These are phyloP conservation scores for Ettlia oleoabundans DNA, from an alignment of 139 green algal species.

Conservation along the genomic window DNA sequence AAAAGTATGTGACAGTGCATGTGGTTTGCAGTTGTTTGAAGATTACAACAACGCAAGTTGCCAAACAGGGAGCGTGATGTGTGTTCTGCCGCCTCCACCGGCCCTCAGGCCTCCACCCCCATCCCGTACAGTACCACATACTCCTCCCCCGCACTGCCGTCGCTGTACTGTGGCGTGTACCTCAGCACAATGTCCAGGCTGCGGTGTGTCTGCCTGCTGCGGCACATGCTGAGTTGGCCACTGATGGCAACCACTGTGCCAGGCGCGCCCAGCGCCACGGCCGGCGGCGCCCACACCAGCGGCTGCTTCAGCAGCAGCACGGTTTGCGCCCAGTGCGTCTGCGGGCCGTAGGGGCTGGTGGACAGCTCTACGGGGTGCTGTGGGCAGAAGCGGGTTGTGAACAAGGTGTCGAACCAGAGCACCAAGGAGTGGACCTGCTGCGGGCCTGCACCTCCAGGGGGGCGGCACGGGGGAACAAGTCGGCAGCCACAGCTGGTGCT, in stretches of 20 bases:
- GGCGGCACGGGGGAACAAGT: background rate
- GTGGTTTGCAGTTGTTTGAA: no score
- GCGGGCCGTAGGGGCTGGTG: constrained; percentile 71
- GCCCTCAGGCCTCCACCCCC: constrained; percentile 26
- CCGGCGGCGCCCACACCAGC: constrained; percentile 48
- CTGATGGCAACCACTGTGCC: constrained; percentile 36
- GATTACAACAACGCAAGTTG: no score
- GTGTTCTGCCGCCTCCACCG: no score
- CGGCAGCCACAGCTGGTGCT: no score
- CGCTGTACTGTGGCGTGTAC: constrained; percentile 35
- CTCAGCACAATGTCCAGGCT: constrained; percentile 80
- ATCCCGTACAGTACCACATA: constrained; percentile 32
- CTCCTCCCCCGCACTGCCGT: constrained; percentile 38
- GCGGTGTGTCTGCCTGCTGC: constrained; percentile 62
- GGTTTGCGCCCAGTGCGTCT: constrained; percentile 96
- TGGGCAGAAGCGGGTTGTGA: constrained; percentile 84
- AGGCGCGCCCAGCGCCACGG: background rate
- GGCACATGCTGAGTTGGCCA: constrained; percentile 77
- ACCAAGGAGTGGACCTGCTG: constrained; percentile 70
- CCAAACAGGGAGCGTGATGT: no score
- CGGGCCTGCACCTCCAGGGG: constrained; percentile 13
- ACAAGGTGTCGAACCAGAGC: constrained; percentile 96
- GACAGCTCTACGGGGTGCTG: constrained; percentile 77
- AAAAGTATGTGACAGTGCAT: no score
- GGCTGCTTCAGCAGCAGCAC: constrained; percentile 76